These are phyloP conservation scores for Colletotrichum lini DNA, from an alignment of 2,329 filamentous ascomycete species.

Conservation along the genomic window DNA sequence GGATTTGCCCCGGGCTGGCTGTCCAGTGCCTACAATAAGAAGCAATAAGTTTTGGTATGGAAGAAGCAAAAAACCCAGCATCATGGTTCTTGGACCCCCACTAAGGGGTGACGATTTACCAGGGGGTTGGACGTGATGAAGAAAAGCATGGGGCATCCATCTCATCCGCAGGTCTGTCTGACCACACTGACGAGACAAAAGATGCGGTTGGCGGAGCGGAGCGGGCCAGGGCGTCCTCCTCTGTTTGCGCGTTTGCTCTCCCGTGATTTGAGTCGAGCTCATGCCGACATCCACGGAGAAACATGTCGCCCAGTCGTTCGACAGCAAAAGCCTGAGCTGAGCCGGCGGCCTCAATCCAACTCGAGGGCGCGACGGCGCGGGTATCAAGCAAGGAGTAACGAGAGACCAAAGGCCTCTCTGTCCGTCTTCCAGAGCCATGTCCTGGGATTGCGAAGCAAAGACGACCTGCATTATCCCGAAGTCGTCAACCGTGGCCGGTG, in stretches of 20 bases:
- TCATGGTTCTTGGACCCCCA: constrained; percentile 34
- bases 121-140: constrained; percentile 27
- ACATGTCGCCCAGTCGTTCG: no score
- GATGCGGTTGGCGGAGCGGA: background rate
- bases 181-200: constrained; percentile 6
- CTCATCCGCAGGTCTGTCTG: no score
- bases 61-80: constrained; percentile 41
- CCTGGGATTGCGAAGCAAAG: constrained; percentile 33
- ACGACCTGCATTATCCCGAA: constrained; percentile 32
- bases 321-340: background rate
- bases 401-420: background rate
- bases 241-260: constrained; percentile 3
- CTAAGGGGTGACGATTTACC: constrained; percentile 10
- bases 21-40: constrained; percentile 19
- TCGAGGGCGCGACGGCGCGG: background rate
- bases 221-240: background rate
- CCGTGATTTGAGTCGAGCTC: background rate
- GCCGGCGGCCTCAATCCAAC: background rate
- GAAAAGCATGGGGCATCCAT: constrained; percentile 20
- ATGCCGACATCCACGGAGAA: background rate
- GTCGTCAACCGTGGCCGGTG: constrained; percentile 28
- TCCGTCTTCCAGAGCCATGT: constrained; percentile 29
- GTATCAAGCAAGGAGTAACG: background rate
- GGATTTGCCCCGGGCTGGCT: background rate
- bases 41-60: constrained; percentile 28